These are phyloP conservation scores for Crithidia bombi DNA, from an alignment of 208 protist species.

Conservation along the genomic window DNA sequence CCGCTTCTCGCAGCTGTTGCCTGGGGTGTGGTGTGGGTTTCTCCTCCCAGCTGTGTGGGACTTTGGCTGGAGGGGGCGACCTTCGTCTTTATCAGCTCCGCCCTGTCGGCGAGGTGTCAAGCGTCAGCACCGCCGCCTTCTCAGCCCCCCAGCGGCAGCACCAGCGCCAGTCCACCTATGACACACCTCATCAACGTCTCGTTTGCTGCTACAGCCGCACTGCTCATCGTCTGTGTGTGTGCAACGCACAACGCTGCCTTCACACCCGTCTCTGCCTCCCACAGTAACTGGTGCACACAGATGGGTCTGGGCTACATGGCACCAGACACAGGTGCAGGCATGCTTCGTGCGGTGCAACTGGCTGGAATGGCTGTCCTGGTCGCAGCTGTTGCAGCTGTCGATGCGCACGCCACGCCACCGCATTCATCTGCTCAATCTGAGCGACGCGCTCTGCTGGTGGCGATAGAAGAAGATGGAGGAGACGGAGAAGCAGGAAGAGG, in stretches of 20 bases:
- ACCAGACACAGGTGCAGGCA: constrained; percentile 7
- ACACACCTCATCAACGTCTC: not conserved
- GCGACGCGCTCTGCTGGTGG: not conserved
- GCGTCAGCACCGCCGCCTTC: not conserved
- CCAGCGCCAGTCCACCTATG: not conserved
- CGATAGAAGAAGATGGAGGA: not conserved
- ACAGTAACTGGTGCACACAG: not conserved
- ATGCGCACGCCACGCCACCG: not conserved
- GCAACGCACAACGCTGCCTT: constrained; percentile 16
- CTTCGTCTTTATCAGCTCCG: constrained; percentile 9
- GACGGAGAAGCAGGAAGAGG: constrained; percentile 16
- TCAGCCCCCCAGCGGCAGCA: not conserved
- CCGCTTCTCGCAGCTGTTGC: constrained; percentile 14
- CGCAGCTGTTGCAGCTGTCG: not conserved
- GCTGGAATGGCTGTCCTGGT: constrained; percentile 20
- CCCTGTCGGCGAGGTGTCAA: not conserved
- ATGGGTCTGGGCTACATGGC: constrained; percentile 13
- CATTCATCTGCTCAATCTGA: not conserved
- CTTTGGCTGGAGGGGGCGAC: constrained; percentile 28
- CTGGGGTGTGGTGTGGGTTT: constrained; percentile 21
- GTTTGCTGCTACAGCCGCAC: constrained; percentile 5
- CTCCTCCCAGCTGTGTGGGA: constrained; percentile 21
- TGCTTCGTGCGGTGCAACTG: constrained; percentile 24
- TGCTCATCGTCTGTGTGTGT: constrained; percentile 8
- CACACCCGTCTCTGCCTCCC: not conserved